Base-by-base conservation (phyloP, 2,329 filamentous ascomycete species). In the Xylariales sp. region DNA sequence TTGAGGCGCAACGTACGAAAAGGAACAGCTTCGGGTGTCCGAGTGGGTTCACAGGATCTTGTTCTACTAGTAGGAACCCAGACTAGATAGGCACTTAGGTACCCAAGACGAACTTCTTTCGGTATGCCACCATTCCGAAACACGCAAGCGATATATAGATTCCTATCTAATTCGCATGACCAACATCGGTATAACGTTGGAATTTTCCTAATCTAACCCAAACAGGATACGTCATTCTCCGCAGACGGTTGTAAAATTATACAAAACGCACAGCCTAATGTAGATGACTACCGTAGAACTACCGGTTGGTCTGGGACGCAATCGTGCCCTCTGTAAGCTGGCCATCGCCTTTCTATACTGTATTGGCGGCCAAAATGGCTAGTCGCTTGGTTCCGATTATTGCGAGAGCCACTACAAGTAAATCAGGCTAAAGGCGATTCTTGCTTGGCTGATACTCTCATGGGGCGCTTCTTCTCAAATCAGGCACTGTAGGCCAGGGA, bases 401-500 rank as follows among this genome's bases (percentile, higher is more conserved):
- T 68, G 45, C 16, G 28, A 55, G 39, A 57, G 36, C 59, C 59
- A 64, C 45, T 62, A 50, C 48, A 72, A 64, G 66, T 66, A 56
- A 71, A 71, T 73, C 73, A 73, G 75, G 72, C 72, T 75, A 75
- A 76, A 71, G 72, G 65, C 66, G 49, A 58, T 64, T 68, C 64
- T 57, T 65, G 48, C 65, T 64, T 53, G 43, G 54, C 53, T 48
- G 54, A 75, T 72, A 62, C 71, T 74, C 71, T 71, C 67, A 70
- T 71, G 70, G 32, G 6, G 36, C 49, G 53, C 49, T 49, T 23
- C 41, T 55, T 59, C 53, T 43, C 28, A 3, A 28, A 41, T 6
- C 4, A 23, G n/a, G 34, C n/a, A 41, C 50, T 53, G 30, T n/a
- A 64, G 30, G 50, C 54, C 64, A 43, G 61, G 67, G 53, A 56